Base-by-base conservation (phyloP, 768 basidiomycete genomes). In the Mycena rebaudengoi region DNA sequence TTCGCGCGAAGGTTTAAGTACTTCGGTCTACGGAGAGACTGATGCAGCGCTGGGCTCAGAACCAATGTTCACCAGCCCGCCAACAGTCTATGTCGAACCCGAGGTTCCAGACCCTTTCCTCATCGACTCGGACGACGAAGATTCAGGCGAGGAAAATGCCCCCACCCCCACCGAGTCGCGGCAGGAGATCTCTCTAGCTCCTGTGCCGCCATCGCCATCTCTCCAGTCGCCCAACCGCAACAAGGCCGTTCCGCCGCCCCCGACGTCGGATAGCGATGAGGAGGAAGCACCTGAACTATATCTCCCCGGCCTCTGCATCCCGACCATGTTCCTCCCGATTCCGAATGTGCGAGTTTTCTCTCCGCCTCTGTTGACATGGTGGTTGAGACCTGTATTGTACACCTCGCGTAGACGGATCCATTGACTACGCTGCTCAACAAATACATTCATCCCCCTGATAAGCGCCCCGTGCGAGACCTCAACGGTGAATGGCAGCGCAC, bases 271-370 rank as follows among this genome's bases (percentile, higher is more conserved):
- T 35, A 83, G 75, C 53, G 81, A 82, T 12, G 76, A 79, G 21
- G 86, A 87, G 20, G 85, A 86, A 23, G 74, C 80, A 0, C 89
- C 86, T 2, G 85, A 87, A 46, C 70, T 91, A 21, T 89, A 87
- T 73, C 79, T 92, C 26, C 91, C 92, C 2, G 87, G 86, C 35
- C 85, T 94, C 35, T 82, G 89, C 33, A 75, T 86, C 28, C 88
- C 92, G 32, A 90, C 88, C 32, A 90, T 94, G 89, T 95, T 95
- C 74, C 78, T 94, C 46, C 93, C 93, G n/a, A 91, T 94, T 41
- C 93, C 94, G 51, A 93, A 93, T 80, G 93, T 95, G 84, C 87
- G 91, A 86, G 69, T 68, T 78, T 78, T 50, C 76, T 85, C 65
- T 85, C 83, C 45, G 79, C 75, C 79, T 75, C 76, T 81, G 61